Conservation (phyloP, 2,329 filamentous ascomycete genomes). For the Lasiodiplodia sp. region DNA sequence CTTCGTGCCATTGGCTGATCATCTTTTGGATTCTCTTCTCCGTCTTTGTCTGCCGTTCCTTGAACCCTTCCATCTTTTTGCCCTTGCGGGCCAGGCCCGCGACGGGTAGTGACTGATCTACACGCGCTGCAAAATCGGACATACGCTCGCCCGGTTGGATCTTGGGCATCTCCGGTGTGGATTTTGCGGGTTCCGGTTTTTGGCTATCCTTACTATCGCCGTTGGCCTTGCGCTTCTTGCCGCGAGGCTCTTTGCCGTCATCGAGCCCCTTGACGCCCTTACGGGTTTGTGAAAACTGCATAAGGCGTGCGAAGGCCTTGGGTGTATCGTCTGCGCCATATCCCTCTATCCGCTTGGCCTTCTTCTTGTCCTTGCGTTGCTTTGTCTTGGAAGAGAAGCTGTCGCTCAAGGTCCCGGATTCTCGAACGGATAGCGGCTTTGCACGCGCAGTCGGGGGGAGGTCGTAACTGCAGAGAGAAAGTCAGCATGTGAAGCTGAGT, state of each 20-base stretch:
- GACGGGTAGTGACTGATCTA: conserved; percentile 84
- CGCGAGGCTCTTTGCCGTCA: conserved; percentile 64
- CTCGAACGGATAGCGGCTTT: conserved; percentile 61
- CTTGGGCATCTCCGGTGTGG: conserved; percentile 58
- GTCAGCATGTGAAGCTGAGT: conserved; percentile 33
- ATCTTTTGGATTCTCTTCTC: conserved; percentile 76
- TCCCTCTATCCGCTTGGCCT: conserved; percentile 53
- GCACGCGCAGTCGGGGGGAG: conserved; percentile 69
- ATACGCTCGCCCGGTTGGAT: conserved; percentile 86
- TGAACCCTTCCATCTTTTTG: conserved; percentile 70
- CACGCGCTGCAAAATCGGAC: conserved; percentile 80
- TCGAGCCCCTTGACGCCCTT: conserved; percentile 72
- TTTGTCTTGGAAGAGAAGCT: conserved; percentile 42
- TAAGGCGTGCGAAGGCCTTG: conserved; percentile 83
- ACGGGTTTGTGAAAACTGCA: conserved; percentile 72
- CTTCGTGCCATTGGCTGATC: conserved; percentile 65
- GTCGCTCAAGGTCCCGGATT: conserved; percentile 51
- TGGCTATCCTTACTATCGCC: conserved; percentile 36
- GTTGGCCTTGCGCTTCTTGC: conserved; percentile 57
- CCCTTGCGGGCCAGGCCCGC: conserved; percentile 68
- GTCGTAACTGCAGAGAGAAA: conserved; percentile 58
- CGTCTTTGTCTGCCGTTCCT: conserved; percentile 76
- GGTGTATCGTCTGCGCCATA: conserved; percentile 80
- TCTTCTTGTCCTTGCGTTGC: conserved; percentile 47
- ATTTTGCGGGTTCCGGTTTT: conserved; percentile 32